A percentile compares a stretch with the other conserved stretches of the same genome.
Evolutionary conservation across 2,329 filamentous ascomycete species (phyloP).

Genomic region (Nemania sp.): DNA sequence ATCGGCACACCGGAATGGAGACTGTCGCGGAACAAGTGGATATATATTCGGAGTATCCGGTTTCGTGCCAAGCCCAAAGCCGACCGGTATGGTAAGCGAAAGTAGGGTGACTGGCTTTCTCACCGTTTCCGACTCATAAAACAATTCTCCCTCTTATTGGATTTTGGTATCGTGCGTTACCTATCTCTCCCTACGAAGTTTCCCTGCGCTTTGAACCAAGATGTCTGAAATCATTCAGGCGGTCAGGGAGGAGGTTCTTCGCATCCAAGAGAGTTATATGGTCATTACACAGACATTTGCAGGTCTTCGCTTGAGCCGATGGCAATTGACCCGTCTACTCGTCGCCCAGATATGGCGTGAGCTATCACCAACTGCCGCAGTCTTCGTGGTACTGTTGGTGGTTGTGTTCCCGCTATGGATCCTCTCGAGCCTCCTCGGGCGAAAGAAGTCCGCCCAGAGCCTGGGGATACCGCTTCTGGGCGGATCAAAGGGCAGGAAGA

Average conservation of each 20-base stretch:
- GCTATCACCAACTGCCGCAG: background rate
- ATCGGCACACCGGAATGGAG: background rate
- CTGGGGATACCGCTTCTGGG: background rate
- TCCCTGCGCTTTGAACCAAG: background rate
- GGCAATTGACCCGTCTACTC: background rate
- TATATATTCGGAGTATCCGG: background rate
- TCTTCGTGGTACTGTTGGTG: background rate
- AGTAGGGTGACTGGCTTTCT: background rate
- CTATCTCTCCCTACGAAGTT: too few species aligned
- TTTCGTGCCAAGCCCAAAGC: background rate
- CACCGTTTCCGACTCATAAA: background rate
- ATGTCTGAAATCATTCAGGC: background rate
- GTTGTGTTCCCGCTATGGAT: background rate
- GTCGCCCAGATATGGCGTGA: background rate
- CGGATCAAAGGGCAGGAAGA: background rate
- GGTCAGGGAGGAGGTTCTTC: background rate
- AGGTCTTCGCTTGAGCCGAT: background rate
- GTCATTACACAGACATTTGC: background rate
- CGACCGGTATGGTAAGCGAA: background rate
- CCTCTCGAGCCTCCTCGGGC: background rate
- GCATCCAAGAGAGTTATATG: background rate
- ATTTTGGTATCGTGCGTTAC: too few species aligned
- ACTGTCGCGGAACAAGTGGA: background rate
- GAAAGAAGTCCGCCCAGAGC: background rate
- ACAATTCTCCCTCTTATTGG: too few species aligned